These are phyloP conservation scores for Astrothelium macrocarpum DNA, from an alignment of 495 filamentous ascomycete genomes.

Conservation along the genomic window DNA sequence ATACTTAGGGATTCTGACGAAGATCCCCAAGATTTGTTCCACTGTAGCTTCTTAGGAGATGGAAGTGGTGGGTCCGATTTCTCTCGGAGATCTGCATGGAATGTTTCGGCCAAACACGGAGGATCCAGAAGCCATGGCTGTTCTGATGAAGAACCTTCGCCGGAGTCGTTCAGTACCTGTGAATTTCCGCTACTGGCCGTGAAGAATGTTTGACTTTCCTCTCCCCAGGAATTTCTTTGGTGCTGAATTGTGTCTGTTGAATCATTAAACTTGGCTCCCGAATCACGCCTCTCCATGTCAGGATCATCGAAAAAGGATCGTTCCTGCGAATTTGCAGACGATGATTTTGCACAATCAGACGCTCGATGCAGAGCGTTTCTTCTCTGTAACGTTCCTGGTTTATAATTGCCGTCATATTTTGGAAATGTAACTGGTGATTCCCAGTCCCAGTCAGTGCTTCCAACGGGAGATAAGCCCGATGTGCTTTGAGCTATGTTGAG, in stretches of 20 bases:
- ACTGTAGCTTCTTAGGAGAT: background rate
- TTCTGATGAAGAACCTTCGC: background rate
- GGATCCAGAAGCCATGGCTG: background rate
- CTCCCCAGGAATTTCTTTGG: background rate
- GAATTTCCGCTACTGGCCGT: background rate
- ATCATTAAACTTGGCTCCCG: background rate
- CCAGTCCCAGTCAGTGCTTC: background rate
- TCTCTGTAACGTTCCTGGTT: background rate
- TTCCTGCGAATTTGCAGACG: background rate
- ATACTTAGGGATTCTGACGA: background rate
- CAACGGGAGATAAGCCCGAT: background rate
- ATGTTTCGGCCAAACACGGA: background rate
- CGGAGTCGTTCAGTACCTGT: background rate
- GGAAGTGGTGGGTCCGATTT: background rate
- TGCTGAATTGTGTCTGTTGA: background rate
- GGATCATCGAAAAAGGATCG: background rate
- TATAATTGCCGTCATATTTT: background rate
- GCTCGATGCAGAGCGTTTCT: slow-evolving; percentile 2
- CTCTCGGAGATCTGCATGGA: background rate
- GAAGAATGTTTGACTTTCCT: background rate
- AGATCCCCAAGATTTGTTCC: background rate
- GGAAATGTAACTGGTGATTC: background rate
- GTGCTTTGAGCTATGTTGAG: background rate
- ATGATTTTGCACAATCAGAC: background rate
- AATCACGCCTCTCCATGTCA: background rate